These are phyloP conservation scores for Nemophila menziesii DNA, from an alignment of 257 asterid species.

Conservation along the genomic window DNA sequence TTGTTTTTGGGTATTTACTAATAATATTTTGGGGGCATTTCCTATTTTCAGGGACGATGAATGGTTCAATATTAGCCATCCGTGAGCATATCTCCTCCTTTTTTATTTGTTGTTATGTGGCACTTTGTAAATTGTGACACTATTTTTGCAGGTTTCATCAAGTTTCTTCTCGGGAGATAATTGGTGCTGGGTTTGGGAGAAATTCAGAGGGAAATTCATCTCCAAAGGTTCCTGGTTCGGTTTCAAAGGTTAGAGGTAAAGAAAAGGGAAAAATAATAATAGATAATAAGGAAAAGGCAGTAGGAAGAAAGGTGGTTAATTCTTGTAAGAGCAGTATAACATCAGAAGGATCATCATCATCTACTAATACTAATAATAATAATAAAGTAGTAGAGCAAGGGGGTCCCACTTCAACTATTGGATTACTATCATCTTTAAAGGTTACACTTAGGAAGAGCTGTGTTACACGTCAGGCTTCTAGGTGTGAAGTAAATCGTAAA, in stretches of 20 bases:
- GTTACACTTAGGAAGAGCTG: constrained; percentile 28
- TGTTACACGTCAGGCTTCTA: constrained; percentile 33
- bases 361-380: constrained; percentile 14
- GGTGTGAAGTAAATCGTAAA: constrained; percentile 17
- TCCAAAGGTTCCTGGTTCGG: constrained; percentile 30
- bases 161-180: constrained; percentile 21
- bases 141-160: constrained; percentile 31
- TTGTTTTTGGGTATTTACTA: constrained; percentile 2
- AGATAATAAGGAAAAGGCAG: constrained; percentile 13
- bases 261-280: constrained; percentile 6
- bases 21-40: constrained; percentile 3
- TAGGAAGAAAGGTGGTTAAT: constrained; percentile 10
- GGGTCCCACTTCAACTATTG: constrained; percentile 21
- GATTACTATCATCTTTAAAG: constrained; percentile 22
- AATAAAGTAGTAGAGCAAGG: constrained; percentile 8
- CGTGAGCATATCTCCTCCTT: constrained; percentile 19
- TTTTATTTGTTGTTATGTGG: neutral
- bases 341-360: constrained; percentile 16
- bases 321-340: constrained; percentile 5
- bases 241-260: constrained; percentile 35
- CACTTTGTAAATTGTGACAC: constrained; percentile 7
- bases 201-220: constrained; percentile 21
- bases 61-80: constrained; percentile 36
- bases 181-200: constrained; percentile 12
- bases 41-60: constrained; percentile 34